Evolutionary conservation across 148 eudicot species (phyloP).

Genomic region (Euryodendron excelsum): DNA sequence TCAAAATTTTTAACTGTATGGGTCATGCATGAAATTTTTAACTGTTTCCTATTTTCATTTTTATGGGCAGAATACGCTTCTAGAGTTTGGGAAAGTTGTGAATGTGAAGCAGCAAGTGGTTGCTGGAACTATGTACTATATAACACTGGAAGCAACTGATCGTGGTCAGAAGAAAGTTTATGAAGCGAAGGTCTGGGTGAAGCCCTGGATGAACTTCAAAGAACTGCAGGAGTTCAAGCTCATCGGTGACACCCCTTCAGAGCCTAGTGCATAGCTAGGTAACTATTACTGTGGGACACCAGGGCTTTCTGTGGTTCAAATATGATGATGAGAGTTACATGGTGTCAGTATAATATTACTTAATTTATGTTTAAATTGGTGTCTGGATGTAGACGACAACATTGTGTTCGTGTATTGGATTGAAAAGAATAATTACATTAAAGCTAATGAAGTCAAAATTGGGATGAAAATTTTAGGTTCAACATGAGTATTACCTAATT

Average conservation of each 20-base stretch:
- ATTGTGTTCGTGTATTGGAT: too few species aligned
- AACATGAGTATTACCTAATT: too few species aligned
- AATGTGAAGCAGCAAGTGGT: constrained; percentile 48
- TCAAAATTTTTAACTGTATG: neutral
- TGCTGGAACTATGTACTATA: constrained; percentile 42
- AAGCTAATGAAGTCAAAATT: too few species aligned
- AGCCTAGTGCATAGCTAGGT: constrained; percentile 18
- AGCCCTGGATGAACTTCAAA: constrained; percentile 54
- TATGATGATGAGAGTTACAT: neutral
- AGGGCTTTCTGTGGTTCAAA: neutral
- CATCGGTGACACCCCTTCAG: constrained; percentile 8
- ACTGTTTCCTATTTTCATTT: neutral
- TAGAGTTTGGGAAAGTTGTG: constrained; percentile 42
- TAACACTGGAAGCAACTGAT: constrained; percentile 39
- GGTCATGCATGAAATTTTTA: neutral
- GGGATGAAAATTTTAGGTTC: too few species aligned
- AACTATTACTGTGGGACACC: neutral
- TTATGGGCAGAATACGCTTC: constrained; percentile 32
- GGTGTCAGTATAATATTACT: neutral
- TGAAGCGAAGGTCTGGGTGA: constrained; percentile 55
- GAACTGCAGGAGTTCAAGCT: constrained; percentile 50
- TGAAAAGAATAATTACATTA: too few species aligned
- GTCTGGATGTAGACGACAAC: too few species aligned
- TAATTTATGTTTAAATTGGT: too few species aligned
- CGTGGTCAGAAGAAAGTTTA: constrained; percentile 29